Base-by-base conservation (phyloP, 495 filamentous ascomycete genomes). In the Aspergillus hancockii region DNA sequence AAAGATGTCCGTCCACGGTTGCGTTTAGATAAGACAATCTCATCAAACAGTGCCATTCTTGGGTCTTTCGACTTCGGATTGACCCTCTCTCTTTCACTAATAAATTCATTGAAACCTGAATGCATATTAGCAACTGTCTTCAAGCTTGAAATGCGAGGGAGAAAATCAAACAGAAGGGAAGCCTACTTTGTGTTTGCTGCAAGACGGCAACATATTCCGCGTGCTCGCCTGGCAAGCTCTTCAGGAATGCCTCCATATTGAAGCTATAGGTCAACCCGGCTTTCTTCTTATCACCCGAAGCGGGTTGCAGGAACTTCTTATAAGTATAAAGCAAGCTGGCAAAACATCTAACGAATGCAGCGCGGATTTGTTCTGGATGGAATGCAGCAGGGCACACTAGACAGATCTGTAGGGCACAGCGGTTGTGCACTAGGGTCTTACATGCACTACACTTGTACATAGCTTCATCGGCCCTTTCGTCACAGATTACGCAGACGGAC, bases 261-360 rank as follows among this genome's bases (percentile, higher is more conserved):
- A 98, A 98, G 36, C 84, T 83, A 69, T 93, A 97, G n/a, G 90
- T 76, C 71, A 96, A 80, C 0, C 94, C 93, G 31, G 86, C 82
- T 62, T 88, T 92, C 78, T 91, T 94, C 71, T 93, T 91, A 50
- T 97, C 91, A 55, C 83, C 85, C 7, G 80, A 87, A 8, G 94
- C 86, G 9, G 90, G 85, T 30, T 82, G 75, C 8, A 98, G 77
- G 63, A 86, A 89, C 68, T 92, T 92, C 60, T 96, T 86, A 73
- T 98, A 98, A 0, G 94, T 98, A 72, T 96, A 98, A 61, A 98
- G 87, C 59, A 98, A 80, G 70, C 91, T 95, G 25, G 94, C 93
- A 63, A 96, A 90, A 72, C 92, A 97, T 65, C 94, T 84, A 16
- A 96, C 91, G 67, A 98, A 98, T 0, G 94, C 91, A 9, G 94